Base-by-base conservation (phyloP, 2,329 filamentous ascomycete species). In the Nothophoma quercina region DNA sequence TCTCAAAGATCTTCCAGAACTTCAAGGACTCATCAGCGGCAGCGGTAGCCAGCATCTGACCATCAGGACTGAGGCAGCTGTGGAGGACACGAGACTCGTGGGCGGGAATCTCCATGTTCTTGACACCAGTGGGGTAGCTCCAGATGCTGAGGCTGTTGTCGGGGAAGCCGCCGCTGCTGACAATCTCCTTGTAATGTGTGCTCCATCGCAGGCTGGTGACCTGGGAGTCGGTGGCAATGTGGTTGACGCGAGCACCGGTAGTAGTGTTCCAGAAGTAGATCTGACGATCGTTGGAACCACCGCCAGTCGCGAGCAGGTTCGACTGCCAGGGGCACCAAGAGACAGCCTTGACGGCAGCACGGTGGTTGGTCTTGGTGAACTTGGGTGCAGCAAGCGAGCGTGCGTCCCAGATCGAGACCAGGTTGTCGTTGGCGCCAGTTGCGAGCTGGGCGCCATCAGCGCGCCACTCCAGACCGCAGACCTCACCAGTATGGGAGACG, bases 261-360 rank as follows among this genome's bases (percentile, higher is more conserved):
- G 95, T 98, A 38, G 93, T 96, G 84, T 99, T 99, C 95, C 95
- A 99, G 85, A 99, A 99, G 82, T 99, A 95, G 77, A 99, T 99
- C 79, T 97, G 90, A 65, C 92, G 90, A 75, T 99, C 95, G 77
- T 97, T 96, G 34, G 91, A 96, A 64, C 95, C 95, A 71, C 95
- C 95, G 51, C 95, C 95, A 34, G 95, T 98, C 51, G 95, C 95
- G 39, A 99, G 88, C 41, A 98, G 87, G 83, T 97, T 98, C 77
- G 91, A 87, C 80, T 96, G 95, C 95, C 95, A 99, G 34, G 95
- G 95, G 83, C 95, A 99, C 95, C 95, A 99, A 59, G 92, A 90
- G 36, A 99, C 86, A 53, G 95, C 95, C 85, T 99, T 99, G 79
- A 99, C 93, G 35, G 95, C 95, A 50, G 95, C 95, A 78, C 95